These are phyloP conservation scores for Aegilops bicornis DNA, from an alignment of 176 grass and related monocot genomes.

Conservation along the genomic window DNA sequence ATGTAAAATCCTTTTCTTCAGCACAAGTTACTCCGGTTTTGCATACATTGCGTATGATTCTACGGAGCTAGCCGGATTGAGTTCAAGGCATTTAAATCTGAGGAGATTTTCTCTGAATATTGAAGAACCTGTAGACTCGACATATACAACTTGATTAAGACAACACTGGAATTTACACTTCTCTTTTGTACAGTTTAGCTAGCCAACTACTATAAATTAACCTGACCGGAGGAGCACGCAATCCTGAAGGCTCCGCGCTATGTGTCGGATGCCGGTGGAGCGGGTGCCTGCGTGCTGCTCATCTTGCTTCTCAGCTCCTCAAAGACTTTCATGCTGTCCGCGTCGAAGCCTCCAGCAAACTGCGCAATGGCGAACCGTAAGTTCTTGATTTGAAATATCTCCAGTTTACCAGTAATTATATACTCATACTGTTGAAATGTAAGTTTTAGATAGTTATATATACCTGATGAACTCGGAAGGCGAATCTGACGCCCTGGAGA, in stretches of 20 bases:
- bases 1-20: not conserved
- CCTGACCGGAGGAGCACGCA: not conserved
- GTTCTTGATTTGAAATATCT: not conserved
- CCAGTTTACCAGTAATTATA: not conserved
- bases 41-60: no score
- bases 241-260: slow-evolving; percentile 1
- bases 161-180: slow-evolving; percentile 28
- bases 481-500: slow-evolving; percentile 92
- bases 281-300: slow-evolving; percentile 34
- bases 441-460: no score
- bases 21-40: not conserved
- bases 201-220: not conserved
- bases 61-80: not conserved
- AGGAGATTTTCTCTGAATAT: not conserved
- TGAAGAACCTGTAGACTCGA: slow-evolving; percentile 8
- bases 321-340: slow-evolving; percentile 82
- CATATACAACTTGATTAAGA: slow-evolving; percentile 18
- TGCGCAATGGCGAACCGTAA: slow-evolving; percentile 13
- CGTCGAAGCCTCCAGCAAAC: slow-evolving; percentile 94
- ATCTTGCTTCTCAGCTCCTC: slow-evolving; percentile 85
- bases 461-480: slow-evolving; percentile 94
- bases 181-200: slow-evolving; percentile 30
- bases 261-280: not conserved
- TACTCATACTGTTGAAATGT: not conserved
- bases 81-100: not conserved